Evolutionary conservation across 257 asterid species (phyloP).

Genomic region (Vinca minor): DNA sequence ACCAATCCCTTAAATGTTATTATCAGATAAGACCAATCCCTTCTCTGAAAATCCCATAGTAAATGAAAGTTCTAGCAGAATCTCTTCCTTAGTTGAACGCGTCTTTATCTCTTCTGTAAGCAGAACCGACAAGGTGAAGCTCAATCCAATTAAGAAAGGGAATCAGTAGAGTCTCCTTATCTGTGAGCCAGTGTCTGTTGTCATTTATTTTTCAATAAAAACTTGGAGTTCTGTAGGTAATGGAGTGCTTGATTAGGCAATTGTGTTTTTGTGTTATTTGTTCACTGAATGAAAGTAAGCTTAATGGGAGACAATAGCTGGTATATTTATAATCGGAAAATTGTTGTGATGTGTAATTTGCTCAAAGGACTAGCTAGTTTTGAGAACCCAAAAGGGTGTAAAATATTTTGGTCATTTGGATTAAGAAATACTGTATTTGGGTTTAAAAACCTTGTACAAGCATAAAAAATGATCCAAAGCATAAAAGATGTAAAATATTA

Average conservation of each 20-base stretch:
- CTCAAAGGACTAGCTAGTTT: not conserved
- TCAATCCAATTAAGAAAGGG: not conserved
- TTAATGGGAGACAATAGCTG: no score
- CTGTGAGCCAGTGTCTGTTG: not conserved
- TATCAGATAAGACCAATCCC: not conserved
- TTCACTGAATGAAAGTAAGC: not conserved
- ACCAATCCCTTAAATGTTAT: not conserved
- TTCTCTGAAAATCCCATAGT: no score
- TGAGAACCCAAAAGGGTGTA: not conserved
- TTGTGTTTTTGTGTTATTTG: not conserved
- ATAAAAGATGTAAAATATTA: not conserved
- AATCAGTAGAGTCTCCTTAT: not conserved
- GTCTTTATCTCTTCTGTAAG: not conserved
- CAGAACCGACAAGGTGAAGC: not conserved
- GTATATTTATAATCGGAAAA: no score
- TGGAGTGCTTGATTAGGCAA: no score
- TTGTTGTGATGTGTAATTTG: not conserved
- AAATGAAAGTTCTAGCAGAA: not conserved
- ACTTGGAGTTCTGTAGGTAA: not conserved
- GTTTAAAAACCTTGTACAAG: not conserved
- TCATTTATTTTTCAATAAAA: not conserved
- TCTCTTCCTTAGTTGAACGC: not conserved
- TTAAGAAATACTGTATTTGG: not conserved
- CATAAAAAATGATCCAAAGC: not conserved
- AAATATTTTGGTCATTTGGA: not conserved